phyloP scores from a whole-genome alignment of 805 yeast species.

The Candida chilensis region DNA sequence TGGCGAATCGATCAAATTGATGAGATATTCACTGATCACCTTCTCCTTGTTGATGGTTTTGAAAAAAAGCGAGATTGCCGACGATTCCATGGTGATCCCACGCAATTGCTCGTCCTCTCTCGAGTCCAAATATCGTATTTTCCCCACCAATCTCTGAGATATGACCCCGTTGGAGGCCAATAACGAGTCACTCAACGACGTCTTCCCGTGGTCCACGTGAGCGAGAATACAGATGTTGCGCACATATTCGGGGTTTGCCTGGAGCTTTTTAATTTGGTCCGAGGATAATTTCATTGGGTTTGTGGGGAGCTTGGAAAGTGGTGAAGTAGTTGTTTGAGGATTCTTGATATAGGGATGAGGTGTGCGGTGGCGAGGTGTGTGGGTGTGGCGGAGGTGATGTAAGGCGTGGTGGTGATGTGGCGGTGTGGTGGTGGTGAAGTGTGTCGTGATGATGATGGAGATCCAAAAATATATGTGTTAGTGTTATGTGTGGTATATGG shows the following conservation, averaged over 20 bases:
- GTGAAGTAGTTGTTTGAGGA: neutral
- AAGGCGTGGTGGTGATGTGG: neutral
- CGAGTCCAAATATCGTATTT: slow-evolving; percentile 85
- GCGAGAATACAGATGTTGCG: slow-evolving; percentile 94
- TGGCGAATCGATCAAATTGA: slow-evolving; percentile 94
- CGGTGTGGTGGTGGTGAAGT: neutral
- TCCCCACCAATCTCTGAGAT: slow-evolving; percentile 92
- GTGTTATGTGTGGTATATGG: too few relatives aligned
- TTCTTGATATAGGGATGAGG: neutral
- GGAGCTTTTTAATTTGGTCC: slow-evolving; percentile 56
- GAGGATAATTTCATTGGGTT: slow-evolving; percentile 51
- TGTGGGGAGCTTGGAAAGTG: neutral
- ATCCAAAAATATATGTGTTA: too few relatives aligned
- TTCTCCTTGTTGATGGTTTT: slow-evolving; percentile 45
- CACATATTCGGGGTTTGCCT: slow-evolving; percentile 57
- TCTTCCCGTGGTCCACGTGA: slow-evolving; percentile 98
- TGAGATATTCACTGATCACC: slow-evolving; percentile 65
- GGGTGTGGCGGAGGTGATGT: too few relatives aligned
- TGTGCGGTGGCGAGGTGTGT: too few relatives aligned
- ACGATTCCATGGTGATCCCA: slow-evolving; percentile 97
- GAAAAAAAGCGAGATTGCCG: slow-evolving; percentile 91
- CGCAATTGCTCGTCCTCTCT: slow-evolving; percentile 92
- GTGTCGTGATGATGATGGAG: too few relatives aligned
- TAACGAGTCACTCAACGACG: slow-evolving; percentile 86
- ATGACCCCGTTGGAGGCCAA: slow-evolving; percentile 95